These are phyloP conservation scores for Lachnellula suecica DNA, from an alignment of 2,329 filamentous ascomycete species.

Conservation along the genomic window DNA sequence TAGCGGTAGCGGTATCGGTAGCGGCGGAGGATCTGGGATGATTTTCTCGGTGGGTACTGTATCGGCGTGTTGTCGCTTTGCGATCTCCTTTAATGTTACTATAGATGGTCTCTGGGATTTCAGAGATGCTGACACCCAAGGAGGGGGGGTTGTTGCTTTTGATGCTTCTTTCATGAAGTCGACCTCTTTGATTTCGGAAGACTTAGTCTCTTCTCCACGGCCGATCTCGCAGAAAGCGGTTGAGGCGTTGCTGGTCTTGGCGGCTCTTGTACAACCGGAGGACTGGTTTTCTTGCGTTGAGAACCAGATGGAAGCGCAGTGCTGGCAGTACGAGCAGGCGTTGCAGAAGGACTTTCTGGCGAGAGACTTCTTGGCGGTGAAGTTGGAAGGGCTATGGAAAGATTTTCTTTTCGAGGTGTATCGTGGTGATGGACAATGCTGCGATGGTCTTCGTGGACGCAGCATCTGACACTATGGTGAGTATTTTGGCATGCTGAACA, in stretches of 20 bases:
- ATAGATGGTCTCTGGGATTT: neutral
- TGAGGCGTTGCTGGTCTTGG: neutral
- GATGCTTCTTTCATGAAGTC: neutral
- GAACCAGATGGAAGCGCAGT: neutral
- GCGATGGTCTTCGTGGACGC: slow-evolving; percentile 22
- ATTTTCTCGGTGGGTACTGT: neutral
- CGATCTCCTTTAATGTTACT: neutral
- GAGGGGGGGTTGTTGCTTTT: slow-evolving; percentile 1
- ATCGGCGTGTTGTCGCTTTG: neutral
- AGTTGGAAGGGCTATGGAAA: neutral
- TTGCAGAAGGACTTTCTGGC: neutral
- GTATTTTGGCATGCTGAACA: slow-evolving; percentile 26
- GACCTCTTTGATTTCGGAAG: slow-evolving; percentile 3
- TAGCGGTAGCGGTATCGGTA: no score
- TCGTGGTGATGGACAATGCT: slow-evolving; percentile 9
- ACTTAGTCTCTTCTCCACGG: neutral
- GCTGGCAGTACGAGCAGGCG: neutral
- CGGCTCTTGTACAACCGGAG: neutral
- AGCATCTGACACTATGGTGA: slow-evolving; percentile 27
- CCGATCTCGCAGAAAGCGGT: neutral
- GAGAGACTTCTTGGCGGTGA: neutral
- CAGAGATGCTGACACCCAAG: neutral
- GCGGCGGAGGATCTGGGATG: no score
- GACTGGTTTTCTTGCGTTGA: neutral
- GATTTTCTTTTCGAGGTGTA: neutral